Conservation (phyloP, 2,329 filamentous ascomycete genomes). For the Verticillium tricorpus region DNA sequence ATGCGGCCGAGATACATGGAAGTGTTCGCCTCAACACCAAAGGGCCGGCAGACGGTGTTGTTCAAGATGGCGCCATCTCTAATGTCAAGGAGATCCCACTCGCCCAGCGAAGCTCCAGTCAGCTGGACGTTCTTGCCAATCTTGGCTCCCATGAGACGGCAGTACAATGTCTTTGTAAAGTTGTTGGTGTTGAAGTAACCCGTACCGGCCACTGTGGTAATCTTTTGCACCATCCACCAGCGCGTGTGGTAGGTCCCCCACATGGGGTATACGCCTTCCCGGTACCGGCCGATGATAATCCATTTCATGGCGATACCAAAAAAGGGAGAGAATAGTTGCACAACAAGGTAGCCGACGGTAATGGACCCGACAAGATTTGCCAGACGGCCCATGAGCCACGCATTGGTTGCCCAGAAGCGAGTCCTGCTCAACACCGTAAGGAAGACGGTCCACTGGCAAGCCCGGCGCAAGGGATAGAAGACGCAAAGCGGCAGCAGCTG, state of each 20-base stretch:
- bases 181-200: conserved; percentile 39
- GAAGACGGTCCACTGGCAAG: conserved; percentile 48
- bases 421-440: conserved; percentile 39
- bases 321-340: conserved; percentile 35
- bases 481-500: conserved; percentile 46
- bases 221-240: conserved; percentile 56
- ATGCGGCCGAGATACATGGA: conserved; percentile 53
- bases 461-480: conserved; percentile 45
- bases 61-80: conserved; percentile 41
- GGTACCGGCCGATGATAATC: conserved; percentile 48
- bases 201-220: conserved; percentile 41
- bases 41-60: conserved; percentile 42
- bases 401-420: conserved; percentile 32
- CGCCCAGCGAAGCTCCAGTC: conserved; percentile 39
- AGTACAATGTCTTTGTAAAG: conserved; percentile 37
- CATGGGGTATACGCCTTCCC: conserved; percentile 53
- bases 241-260: conserved; percentile 54
- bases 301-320: conserved; percentile 47
- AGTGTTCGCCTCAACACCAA: conserved; percentile 51
- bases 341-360: conserved; percentile 32
- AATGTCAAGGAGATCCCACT: conserved; percentile 52
- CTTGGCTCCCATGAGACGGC: conserved; percentile 46
- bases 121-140: conserved; percentile 49
- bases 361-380: conserved; percentile 44
- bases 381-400: conserved; percentile 37